These are phyloP conservation scores for Botryotinia convoluta DNA, from an alignment of 2,329 filamentous ascomycete genomes.

Conservation along the genomic window DNA sequence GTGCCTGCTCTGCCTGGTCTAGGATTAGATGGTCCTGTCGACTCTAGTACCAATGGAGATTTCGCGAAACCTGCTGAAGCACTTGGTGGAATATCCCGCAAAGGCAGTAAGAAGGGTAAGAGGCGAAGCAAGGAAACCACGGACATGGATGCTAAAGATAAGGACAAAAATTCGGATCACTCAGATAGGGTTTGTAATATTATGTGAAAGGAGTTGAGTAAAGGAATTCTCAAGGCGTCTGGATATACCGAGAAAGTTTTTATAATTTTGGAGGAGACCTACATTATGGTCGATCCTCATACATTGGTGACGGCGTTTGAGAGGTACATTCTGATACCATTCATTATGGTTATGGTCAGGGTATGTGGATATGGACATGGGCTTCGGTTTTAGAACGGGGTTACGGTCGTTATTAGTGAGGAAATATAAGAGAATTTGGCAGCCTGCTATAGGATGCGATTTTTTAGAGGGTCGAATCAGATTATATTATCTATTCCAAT, in stretches of 20 bases:
- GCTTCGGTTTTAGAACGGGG: background rate
- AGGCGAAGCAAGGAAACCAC: constrained; percentile 31
- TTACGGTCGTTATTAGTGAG: background rate
- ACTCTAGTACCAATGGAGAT: constrained; percentile 16
- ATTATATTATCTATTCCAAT: background rate
- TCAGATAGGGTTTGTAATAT: constrained; percentile 50
- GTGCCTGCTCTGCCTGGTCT: constrained; percentile 11
- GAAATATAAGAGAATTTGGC: background rate
- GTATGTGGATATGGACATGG: background rate
- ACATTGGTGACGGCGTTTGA: constrained; percentile 1
- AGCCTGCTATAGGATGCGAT: background rate
- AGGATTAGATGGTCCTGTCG: constrained; percentile 15
- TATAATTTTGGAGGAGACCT: background rate
- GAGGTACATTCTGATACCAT: background rate
- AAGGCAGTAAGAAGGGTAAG: constrained; percentile 20
- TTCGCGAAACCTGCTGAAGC: constrained; percentile 8
- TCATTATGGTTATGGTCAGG: background rate
- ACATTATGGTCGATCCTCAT: background rate
- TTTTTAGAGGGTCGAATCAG: background rate
- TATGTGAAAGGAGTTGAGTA: constrained; percentile 40
- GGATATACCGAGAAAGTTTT: background rate
- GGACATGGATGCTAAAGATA: constrained; percentile 30
- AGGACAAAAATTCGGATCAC: constrained; percentile 31
- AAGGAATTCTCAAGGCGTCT: background rate
- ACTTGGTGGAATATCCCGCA: background rate